A percentile compares a stretch with the other conserved stretches of the same genome.
These are phyloP conservation scores for Phascolomyces articulosus DNA, from an alignment of 371 early-diverging fungal genomes.

Conservation along the genomic window DNA sequence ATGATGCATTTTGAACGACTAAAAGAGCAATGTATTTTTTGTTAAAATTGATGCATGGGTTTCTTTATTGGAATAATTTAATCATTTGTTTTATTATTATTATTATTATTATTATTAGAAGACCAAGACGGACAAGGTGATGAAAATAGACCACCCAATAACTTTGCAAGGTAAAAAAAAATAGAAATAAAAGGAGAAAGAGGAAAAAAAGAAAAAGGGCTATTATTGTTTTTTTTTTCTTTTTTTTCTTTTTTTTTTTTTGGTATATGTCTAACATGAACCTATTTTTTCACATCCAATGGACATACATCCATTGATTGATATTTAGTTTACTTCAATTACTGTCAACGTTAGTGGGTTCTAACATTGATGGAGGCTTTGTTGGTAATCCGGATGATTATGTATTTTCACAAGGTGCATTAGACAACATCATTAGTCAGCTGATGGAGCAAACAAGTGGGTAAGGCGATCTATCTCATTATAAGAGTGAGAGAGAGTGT, in stretches of 20 bases:
- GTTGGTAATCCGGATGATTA: constrained; percentile 68
- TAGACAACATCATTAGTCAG: constrained; percentile 81
- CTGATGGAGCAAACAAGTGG: constrained; percentile 77
- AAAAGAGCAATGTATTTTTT: no score
- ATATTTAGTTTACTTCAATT: constrained; percentile 35
- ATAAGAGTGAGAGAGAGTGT: no score
- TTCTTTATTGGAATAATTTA: no score
- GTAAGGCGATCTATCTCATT: no score
- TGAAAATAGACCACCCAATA: constrained; percentile 4
- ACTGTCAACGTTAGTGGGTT: constrained; percentile 37
- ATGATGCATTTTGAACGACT: no score
- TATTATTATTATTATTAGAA: neutral
- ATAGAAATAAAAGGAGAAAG: neutral
- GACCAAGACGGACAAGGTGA: constrained; percentile 8
- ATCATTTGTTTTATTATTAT: no score
- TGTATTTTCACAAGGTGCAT: constrained; percentile 60
- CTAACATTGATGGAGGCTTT: constrained; percentile 34
- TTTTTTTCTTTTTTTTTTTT: no score
- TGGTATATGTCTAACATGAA: neutral
- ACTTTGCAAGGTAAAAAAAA: neutral
- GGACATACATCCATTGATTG: no score
- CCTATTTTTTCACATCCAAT: no score
- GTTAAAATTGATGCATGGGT: no score
- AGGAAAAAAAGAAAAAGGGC: no score
- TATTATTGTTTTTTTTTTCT: no score